phyloP scores from a whole-genome alignment of 352 stramenopile species.

The Phytopythium aichiense region DNA sequence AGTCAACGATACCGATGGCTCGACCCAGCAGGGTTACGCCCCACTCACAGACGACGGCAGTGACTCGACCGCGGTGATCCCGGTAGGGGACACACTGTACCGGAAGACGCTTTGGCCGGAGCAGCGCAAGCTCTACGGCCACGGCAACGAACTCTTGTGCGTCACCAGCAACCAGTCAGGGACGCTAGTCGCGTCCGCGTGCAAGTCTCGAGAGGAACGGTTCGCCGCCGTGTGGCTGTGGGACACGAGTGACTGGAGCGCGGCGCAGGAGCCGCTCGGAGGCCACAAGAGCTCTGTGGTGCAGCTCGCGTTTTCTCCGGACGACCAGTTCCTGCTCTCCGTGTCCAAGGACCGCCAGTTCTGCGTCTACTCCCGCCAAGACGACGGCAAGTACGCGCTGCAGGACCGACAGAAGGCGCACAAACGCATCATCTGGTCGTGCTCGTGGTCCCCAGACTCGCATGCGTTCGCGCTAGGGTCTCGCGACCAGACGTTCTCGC shows the following conservation, averaged over 20 bases:
- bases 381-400: constrained; percentile 30
- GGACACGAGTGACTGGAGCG: constrained; percentile 53
- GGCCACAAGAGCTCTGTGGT: constrained; percentile 80
- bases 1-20: constrained; percentile 5
- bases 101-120: constrained; percentile 78
- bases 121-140: constrained; percentile 70
- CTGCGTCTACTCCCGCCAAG: constrained; percentile 45
- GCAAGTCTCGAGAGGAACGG: constrained; percentile 69
- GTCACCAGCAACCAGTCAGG: constrained; percentile 51
- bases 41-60: constrained; percentile 13
- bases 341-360: constrained; percentile 75
- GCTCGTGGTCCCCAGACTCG: constrained; percentile 63
- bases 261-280: constrained; percentile 35
- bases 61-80: constrained; percentile 19
- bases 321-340: constrained; percentile 55
- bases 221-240: constrained; percentile 66
- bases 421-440: constrained; percentile 80
- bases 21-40: constrained; percentile 19
- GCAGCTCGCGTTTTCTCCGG: constrained; percentile 64
- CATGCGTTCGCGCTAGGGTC: constrained; percentile 53
- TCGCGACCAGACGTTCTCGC: constrained; percentile 55
- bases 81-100: constrained; percentile 55
- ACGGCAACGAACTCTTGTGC: constrained; percentile 76
- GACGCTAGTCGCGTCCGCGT: constrained; percentile 57
- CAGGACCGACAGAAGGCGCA: constrained; percentile 56